These are phyloP conservation scores for Penicillium argentinense DNA, from an alignment of 495 filamentous ascomycete genomes.

Conservation along the genomic window DNA sequence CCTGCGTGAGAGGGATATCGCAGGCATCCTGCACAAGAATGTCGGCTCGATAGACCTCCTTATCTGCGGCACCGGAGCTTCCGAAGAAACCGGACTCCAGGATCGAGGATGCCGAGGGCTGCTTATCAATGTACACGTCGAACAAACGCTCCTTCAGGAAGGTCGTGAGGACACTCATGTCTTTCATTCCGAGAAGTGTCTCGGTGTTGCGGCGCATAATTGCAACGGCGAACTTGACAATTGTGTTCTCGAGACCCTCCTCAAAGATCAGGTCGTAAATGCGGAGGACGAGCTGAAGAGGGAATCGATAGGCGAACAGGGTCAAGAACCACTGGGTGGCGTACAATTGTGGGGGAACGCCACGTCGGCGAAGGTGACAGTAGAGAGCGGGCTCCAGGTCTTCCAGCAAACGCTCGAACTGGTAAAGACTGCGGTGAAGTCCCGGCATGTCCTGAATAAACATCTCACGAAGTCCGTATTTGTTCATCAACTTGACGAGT, in stretches of 20 bases:
- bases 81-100: slow-evolving; percentile 98
- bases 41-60: slow-evolving; percentile 94
- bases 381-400: slow-evolving; percentile 92
- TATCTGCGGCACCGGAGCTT: slow-evolving; percentile 82
- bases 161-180: slow-evolving; percentile 81
- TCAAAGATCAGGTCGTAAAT: slow-evolving; percentile 97
- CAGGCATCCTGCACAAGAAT: slow-evolving; percentile 92
- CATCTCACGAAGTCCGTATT: slow-evolving; percentile 88
- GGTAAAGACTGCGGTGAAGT: slow-evolving; percentile 87
- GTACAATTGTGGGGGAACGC: slow-evolving; percentile 88
- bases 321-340: slow-evolving; percentile 99
- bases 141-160: slow-evolving; percentile 94
- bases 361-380: slow-evolving; percentile 87
- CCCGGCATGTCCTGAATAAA: slow-evolving; percentile 97
- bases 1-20: slow-evolving; percentile 78
- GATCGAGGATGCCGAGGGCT: slow-evolving; percentile 81
- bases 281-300: slow-evolving; percentile 89
- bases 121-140: slow-evolving; percentile 93
- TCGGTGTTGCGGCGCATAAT: slow-evolving; percentile 92
- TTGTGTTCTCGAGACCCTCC: slow-evolving; percentile 85
- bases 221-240: slow-evolving; percentile 89
- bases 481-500: slow-evolving; percentile 92
- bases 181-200: slow-evolving; percentile 77
- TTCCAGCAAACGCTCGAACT: slow-evolving; percentile 93
- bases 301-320: slow-evolving; percentile 98